Evolutionary conservation across 2,329 filamentous ascomycete species (phyloP).

Genomic region (Alternaria dauci): DNA sequence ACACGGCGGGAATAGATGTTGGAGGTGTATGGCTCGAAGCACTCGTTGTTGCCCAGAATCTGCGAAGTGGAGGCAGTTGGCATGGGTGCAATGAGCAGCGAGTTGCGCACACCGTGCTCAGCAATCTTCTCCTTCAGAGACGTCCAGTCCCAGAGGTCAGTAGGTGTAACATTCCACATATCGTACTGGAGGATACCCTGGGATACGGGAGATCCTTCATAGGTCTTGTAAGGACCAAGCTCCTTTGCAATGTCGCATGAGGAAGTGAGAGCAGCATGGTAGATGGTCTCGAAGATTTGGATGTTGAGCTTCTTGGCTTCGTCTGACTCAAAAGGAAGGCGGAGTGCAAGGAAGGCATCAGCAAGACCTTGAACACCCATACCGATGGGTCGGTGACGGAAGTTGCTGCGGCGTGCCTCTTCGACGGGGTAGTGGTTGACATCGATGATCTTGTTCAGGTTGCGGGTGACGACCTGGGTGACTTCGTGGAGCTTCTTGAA

Average conservation of each 20-base stretch:
- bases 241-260: slow-evolving; percentile 87
- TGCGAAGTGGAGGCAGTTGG: slow-evolving; percentile 96
- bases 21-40: slow-evolving; percentile 99
- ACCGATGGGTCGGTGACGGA: slow-evolving; percentile 94
- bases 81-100: slow-evolving; percentile 94
- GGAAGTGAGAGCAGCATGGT: slow-evolving; percentile 90
- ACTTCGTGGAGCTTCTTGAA: slow-evolving; percentile 98
- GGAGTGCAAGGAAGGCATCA: slow-evolving; percentile 95
- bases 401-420: slow-evolving; percentile 94
- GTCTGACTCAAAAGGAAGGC: slow-evolving; percentile 94
- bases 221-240: slow-evolving; percentile 85
- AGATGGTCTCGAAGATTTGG: slow-evolving; percentile 99
- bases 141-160: slow-evolving; percentile 96
- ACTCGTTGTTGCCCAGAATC: slow-evolving; percentile 99
- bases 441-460: slow-evolving; percentile 98
- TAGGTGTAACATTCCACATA: slow-evolving; percentile 96
- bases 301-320: slow-evolving; percentile 94
- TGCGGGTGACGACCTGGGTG: slow-evolving; percentile 87
- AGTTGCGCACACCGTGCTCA: slow-evolving; percentile 93
- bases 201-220: slow-evolving; percentile 91
- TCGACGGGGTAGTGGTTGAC: slow-evolving; percentile 98
- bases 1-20: slow-evolving; percentile 99
- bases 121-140: slow-evolving; percentile 88
- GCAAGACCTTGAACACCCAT: slow-evolving; percentile 97
- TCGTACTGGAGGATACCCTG: slow-evolving; percentile 97